Evolutionary conservation across 1,284 basidiomycete genomes (phyloP).

Genomic region (Pseudozyma flocculosa): DNA sequence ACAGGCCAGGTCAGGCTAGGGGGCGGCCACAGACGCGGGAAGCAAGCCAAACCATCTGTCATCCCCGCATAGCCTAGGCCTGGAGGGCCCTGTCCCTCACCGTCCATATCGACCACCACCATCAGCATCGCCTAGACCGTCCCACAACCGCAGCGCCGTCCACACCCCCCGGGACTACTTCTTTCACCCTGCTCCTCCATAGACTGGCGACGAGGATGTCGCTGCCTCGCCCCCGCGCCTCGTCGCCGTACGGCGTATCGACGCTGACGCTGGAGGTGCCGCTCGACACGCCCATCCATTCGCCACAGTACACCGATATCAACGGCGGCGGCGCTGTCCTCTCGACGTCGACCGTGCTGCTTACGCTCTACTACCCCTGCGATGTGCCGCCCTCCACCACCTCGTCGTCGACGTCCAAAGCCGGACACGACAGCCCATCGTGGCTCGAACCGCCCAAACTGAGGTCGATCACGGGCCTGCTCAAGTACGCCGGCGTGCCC

Average conservation of each 20-base stretch:
- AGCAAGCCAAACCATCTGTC: too few relatives aligned
- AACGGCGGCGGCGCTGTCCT: conserved; percentile 22
- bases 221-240: conserved; percentile 10
- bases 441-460: conserved; percentile 36
- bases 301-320: conserved; percentile 20
- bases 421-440: neutral
- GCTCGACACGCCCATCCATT: conserved; percentile 15
- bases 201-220: too few relatives aligned
- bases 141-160: too few relatives aligned
- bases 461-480: conserved; percentile 35
- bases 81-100: too few relatives aligned
- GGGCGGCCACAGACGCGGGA: too few relatives aligned
- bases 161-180: too few relatives aligned
- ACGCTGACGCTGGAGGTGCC: conserved; percentile 44
- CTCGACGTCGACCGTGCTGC: conserved; percentile 32
- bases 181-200: too few relatives aligned
- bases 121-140: too few relatives aligned
- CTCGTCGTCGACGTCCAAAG: neutral
- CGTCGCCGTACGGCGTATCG: conserved; percentile 32
- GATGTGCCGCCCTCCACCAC: neutral
- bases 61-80: too few relatives aligned
- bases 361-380: conserved; percentile 50
- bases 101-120: too few relatives aligned
- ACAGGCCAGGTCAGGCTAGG: too few relatives aligned
- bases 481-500: conserved; percentile 46